These are phyloP conservation scores for Castanea crenata DNA, from an alignment of 306 rosid genomes.

Conservation along the genomic window DNA sequence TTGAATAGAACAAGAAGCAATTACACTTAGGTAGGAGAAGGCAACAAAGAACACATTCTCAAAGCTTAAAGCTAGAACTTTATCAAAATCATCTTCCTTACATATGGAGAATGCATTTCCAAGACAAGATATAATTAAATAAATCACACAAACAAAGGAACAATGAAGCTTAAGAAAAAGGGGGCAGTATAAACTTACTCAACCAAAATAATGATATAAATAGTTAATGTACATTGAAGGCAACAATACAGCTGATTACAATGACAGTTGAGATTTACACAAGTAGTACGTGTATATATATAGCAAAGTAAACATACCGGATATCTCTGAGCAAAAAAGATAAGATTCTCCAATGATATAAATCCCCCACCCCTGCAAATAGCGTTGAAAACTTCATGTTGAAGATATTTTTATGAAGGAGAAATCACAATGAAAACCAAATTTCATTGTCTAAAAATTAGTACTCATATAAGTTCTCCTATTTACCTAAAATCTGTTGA, in stretches of 20 bases:
- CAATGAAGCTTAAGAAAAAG: background rate
- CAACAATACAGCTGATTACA: background rate
- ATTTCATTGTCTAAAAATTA: background rate
- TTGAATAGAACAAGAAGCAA: no score
- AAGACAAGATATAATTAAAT: background rate
- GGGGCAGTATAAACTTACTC: background rate
- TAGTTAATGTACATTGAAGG: background rate
- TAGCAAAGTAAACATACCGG: constrained; percentile 60
- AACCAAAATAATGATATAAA: background rate
- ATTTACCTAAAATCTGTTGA: constrained; percentile 95
- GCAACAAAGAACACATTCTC: no score
- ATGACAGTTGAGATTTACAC: background rate
- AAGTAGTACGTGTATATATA: background rate
- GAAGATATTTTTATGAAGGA: background rate
- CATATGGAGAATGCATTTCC: background rate
- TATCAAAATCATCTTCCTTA: no score
- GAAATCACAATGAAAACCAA: constrained; percentile 3
- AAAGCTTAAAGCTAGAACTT: no score
- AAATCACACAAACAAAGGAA: background rate
- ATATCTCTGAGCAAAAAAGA: constrained; percentile 72
- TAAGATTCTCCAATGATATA: constrained; percentile 92
- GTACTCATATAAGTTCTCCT: background rate
- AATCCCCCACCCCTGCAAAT: constrained; percentile 89
- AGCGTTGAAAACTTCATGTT: constrained; percentile 18
- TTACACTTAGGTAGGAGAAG: no score